These are phyloP conservation scores for Drechslera avenae DNA, from an alignment of 2,329 filamentous ascomycete species.

Conservation along the genomic window DNA sequence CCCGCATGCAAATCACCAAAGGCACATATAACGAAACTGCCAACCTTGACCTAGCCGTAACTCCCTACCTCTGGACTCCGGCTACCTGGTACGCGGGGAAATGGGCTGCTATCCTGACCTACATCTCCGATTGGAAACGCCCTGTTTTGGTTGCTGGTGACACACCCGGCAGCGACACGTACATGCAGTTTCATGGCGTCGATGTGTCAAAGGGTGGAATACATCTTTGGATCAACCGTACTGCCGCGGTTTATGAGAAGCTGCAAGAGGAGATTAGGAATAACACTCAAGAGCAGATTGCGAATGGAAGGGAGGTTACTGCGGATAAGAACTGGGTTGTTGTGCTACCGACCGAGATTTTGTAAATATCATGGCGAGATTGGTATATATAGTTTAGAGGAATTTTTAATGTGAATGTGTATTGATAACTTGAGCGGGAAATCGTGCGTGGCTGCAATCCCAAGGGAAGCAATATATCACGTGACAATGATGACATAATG, in stretches of 20 bases:
- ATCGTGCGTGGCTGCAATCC: too few relatives aligned
- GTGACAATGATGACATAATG: too few relatives aligned
- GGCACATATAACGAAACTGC: constrained; percentile 32
- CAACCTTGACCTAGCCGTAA: constrained; percentile 34
- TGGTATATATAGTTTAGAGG: too few relatives aligned
- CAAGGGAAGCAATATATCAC: too few relatives aligned
- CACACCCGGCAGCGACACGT: constrained; percentile 39
- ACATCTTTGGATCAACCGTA: constrained; percentile 39
- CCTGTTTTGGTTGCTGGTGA: constrained; percentile 36
- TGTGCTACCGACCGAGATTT: constrained; percentile 36
- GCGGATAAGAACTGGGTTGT: constrained; percentile 42
- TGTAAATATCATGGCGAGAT: constrained; percentile 9
- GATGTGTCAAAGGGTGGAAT: constrained; percentile 36
- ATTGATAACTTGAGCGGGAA: too few relatives aligned
- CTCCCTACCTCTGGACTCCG: constrained; percentile 38
- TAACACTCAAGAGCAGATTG: constrained; percentile 30
- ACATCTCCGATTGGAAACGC: constrained; percentile 40
- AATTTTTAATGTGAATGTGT: too few relatives aligned
- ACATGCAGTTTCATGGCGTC: constrained; percentile 41
- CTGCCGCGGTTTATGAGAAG: constrained; percentile 23
- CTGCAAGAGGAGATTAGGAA: constrained; percentile 31
- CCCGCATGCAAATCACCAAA: constrained; percentile 33
- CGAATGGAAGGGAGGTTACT: constrained; percentile 35
- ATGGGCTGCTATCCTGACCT: constrained; percentile 39
- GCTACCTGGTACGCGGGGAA: constrained; percentile 41